These are phyloP conservation scores for Brachypodium distachyon DNA, from an alignment of 202 grass and related monocot species.

Conservation along the genomic window DNA sequence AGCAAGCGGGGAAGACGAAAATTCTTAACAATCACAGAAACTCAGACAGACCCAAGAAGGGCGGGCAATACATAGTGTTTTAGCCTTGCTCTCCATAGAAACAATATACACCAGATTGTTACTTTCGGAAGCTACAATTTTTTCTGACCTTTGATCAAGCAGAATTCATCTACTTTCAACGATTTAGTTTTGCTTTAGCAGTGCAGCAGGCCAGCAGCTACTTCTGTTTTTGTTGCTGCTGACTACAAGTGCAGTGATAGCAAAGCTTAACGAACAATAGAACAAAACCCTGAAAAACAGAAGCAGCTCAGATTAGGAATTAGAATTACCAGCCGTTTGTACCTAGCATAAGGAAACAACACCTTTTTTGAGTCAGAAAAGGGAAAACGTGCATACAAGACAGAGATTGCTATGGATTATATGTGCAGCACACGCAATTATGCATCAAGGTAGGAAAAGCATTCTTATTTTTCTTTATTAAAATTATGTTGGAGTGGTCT, in stretches of 20 bases:
- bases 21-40: not conserved
- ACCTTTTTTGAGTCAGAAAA: not conserved
- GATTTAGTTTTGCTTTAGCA: not conserved
- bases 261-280: not conserved
- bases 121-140: too few relatives aligned
- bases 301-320: not conserved
- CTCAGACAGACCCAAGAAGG: not conserved
- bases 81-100: slow-evolving; percentile 10
- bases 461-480: too few relatives aligned
- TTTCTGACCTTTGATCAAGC: not conserved
- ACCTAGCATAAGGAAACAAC: not conserved
- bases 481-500: too few relatives aligned
- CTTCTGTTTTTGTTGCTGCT: not conserved
- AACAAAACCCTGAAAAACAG: slow-evolving; percentile 10
- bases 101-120: too few relatives aligned
- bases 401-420: not conserved
- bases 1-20: not conserved
- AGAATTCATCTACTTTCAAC: not conserved
- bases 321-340: not conserved
- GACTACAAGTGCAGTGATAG: not conserved
- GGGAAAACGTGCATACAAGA: not conserved
- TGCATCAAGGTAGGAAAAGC: too few relatives aligned
- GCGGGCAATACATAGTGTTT: too few relatives aligned
- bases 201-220: not conserved
- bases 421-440: too few relatives aligned